Evolutionary conservation across 2,329 filamentous ascomycete genomes (phyloP).

Genomic region (Fusarium sp.): DNA sequence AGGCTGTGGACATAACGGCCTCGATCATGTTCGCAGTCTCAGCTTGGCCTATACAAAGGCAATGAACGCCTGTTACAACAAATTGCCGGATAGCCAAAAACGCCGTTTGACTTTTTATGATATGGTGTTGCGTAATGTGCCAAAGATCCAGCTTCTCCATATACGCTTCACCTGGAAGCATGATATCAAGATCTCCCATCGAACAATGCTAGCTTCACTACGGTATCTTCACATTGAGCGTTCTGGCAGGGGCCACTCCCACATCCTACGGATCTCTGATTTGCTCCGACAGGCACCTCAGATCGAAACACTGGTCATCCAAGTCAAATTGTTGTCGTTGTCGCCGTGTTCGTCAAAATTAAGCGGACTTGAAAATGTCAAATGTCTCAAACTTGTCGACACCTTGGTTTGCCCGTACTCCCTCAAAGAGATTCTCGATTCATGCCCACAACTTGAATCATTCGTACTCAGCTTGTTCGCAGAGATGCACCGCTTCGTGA

Average conservation of each 20-base stretch:
- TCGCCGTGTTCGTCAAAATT: no score
- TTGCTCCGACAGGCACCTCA: not conserved
- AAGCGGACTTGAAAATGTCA: not conserved
- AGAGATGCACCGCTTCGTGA: accelerated
- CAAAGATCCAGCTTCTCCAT: not conserved
- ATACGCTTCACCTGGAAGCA: accelerated
- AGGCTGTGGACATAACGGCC: not conserved
- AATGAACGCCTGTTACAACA: not conserved
- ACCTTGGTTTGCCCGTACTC: accelerated
- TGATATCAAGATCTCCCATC: not conserved
- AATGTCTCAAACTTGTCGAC: not conserved
- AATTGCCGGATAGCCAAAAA: not conserved
- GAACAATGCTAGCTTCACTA: not conserved
- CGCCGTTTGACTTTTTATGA: accelerated
- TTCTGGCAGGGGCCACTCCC: accelerated
- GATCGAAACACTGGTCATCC: not conserved
- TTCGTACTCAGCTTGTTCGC: not conserved
- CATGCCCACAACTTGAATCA: not conserved
- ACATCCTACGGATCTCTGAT: accelerated
- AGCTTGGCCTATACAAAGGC: not conserved
- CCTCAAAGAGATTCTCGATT: not conserved
- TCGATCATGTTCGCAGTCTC: not conserved
- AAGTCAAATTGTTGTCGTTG: accelerated
- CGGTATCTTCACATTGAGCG: not conserved
- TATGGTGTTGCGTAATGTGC: not conserved